phyloP scores from a whole-genome alignment of 2,329 filamentous ascomycete species.

The Fusarium temperatum region DNA sequence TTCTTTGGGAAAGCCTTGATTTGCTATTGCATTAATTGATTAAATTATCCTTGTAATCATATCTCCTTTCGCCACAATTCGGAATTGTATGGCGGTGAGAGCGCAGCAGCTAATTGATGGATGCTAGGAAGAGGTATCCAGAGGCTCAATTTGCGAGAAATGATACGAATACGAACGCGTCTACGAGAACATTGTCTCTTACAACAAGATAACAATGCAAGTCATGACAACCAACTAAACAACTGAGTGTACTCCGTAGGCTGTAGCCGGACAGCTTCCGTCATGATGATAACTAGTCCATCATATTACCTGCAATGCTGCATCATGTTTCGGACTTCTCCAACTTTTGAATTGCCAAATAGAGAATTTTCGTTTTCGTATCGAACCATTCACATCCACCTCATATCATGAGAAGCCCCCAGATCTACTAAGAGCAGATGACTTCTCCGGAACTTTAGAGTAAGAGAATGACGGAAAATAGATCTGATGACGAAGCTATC shows the following conservation, averaged over 20 bases:
- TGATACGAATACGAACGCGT: constrained; percentile 47
- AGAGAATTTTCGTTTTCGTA: constrained; percentile 1
- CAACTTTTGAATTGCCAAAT: background rate
- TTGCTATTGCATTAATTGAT: background rate
- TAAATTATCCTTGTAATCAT: constrained; percentile 4
- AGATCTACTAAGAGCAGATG: background rate
- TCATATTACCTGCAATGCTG: background rate
- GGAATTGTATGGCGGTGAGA: constrained; percentile 33
- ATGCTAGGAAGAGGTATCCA: constrained; percentile 25
- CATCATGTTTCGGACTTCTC: background rate
- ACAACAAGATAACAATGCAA: background rate
- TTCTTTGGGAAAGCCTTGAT: background rate
- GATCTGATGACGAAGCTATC: background rate
- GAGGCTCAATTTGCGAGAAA: constrained; percentile 26
- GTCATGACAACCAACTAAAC: background rate
- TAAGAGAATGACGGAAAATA: background rate
- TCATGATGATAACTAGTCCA: background rate
- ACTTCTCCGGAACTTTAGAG: background rate
- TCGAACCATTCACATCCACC: background rate
- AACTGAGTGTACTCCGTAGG: background rate
- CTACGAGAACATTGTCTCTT: constrained; percentile 22
- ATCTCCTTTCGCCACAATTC: background rate
- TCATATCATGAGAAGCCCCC: background rate
- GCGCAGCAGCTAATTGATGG: constrained; percentile 7
- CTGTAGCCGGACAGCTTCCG: background rate